phyloP scores from a whole-genome alignment of 208 protist genomes.

The Trypanosoma rangeli region DNA sequence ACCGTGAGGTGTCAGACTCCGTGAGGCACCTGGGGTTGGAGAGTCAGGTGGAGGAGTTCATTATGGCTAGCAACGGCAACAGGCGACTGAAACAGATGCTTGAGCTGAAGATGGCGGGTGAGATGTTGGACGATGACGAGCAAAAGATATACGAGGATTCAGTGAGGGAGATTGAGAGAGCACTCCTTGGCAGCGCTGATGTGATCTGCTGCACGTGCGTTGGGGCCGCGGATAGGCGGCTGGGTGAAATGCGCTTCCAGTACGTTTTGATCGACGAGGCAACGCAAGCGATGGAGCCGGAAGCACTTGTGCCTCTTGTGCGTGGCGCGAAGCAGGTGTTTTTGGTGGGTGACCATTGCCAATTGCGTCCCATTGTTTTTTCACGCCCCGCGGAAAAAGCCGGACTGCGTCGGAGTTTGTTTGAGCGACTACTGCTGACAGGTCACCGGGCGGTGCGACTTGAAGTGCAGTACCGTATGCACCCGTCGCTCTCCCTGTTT shows the following conservation, averaged over 20 bases:
- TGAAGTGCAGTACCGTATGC: conserved; percentile 99
- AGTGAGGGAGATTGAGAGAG: conserved; percentile 50
- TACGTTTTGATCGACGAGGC: conserved; percentile 97
- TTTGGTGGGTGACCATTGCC: conserved; percentile 96
- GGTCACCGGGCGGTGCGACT: conserved; percentile 90
- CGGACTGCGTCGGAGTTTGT: conserved; percentile 93
- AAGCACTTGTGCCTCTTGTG: conserved; percentile 96
- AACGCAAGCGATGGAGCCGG: conserved; percentile 96
- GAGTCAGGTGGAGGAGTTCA: conserved; percentile 70
- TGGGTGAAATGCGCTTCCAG: conserved; percentile 84
- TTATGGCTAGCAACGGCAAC: conserved; percentile 10
- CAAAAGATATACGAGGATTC: conserved; percentile 64
- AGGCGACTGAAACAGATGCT: conserved; percentile 56
- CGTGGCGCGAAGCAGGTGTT: conserved; percentile 92
- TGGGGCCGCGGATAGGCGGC: conserved; percentile 88
- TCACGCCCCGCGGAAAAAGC: conserved; percentile 91
- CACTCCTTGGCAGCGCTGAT: conserved; percentile 87
- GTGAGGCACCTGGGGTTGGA: conserved; percentile 93
- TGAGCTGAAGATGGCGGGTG: conserved; percentile 74
- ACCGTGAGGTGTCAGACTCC: conserved; percentile 75
- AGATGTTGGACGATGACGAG: conserved; percentile 73
- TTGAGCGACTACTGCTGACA: conserved; percentile 95
- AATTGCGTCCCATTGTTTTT: conserved; percentile 96
- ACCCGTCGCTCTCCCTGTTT: conserved; percentile 95
- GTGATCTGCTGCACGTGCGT: conserved; percentile 97